Base-by-base conservation (phyloP, 1,284 basidiomycete genomes). In the Sanguinoderma infundibulare region DNA sequence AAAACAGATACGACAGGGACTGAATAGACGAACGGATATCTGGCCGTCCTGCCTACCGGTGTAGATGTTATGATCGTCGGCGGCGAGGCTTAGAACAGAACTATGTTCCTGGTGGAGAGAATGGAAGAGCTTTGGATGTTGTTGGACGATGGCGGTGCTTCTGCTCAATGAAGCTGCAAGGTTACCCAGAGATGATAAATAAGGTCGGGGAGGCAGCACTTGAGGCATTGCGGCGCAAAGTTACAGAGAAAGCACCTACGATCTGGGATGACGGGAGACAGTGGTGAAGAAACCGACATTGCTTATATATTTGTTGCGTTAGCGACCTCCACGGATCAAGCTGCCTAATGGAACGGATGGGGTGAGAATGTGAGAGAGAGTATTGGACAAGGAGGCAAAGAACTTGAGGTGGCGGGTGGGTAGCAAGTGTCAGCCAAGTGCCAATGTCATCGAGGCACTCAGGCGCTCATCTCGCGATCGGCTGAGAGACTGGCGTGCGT, bases 41-140 rank as follows among this genome's bases (percentile, higher is more conserved):
- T 91, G 86, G 59, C 86, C 81, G 57, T 85, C 87, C 72, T 96
- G 95, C 67, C 88, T 92, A 1, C 95, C 95, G 46, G 90, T 92
- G 72, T 91, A 97, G 56, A 97, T 91, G 70, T 91, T 83, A 5
- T 80, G 73, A 4, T 84, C 83, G 70, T 91, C 89, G 1, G 91
- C 87, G 20, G 89, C 90, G 6, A 96, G 77, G 72, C 91, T 88
- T 39, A 96, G 80, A 1, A 95, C 87, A 12, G 91, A 92, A 68
- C 81, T 87, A 49, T 82, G 80, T 54, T 83, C 78, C 72, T 91
- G 86, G 61, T 86, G 82, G n/a, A 94, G 80, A 5, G 89, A 86
- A 72, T 94, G 91, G 7, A 85, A 72, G 2, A 90, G 66, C 20
- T 58, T 64, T 0, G 73, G 73, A 8, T 55, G 64, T 12, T 63